Evolutionary conservation across 164 flowering plant species (phyloP), one percentile per base, ranked within the genome.

Genomic region (Tinospora cordifolia): DNA sequence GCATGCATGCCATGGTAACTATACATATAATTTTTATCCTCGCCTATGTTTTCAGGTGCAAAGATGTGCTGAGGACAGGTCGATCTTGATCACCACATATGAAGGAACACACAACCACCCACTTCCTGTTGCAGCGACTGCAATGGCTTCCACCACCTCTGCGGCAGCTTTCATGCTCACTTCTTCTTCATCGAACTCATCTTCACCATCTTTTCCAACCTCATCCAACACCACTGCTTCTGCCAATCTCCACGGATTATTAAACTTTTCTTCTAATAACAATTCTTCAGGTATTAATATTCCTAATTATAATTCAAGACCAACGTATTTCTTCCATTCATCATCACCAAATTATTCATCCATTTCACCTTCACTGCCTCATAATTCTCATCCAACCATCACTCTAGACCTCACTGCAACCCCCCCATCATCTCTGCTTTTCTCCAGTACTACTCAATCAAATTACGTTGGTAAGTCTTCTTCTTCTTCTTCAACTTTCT

Each of bases 101-200:
- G 98, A 93, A 86, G 98, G 98, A 54, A 89, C 82, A 24, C 98
- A 93, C 82, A 90, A 82, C 82, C 98, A 93, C 74, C 88, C 96
- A 11, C 90, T 93, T 40, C 86, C 95, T 0, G 62, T 85, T 15
- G 76, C 93, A 21, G 98, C 98, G 79, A 86, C 94, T 0, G 93
- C 94, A 47, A 91, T 93, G 96, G 98, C 97, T 22, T 91, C 97
- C 79, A 88, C 95, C 74, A 93, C 98, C 34, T 87, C 96, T 0
- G 98, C 97, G 0, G 98, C 98, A 0, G 97, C 97, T 27, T 73
- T 78, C 70, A 92, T 93, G 97, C 84, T 91, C 0, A 58, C 84
- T 30, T 89, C 97, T 0, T 92, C 95, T 65, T 84, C 92, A 0
- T 78, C 90, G 1, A 74, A 65, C 62, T 75, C 62, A 72, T 75